These are phyloP conservation scores for Rhizophlyctis rosea DNA, from an alignment of 192 early-diverging fungal species.

Conservation along the genomic window DNA sequence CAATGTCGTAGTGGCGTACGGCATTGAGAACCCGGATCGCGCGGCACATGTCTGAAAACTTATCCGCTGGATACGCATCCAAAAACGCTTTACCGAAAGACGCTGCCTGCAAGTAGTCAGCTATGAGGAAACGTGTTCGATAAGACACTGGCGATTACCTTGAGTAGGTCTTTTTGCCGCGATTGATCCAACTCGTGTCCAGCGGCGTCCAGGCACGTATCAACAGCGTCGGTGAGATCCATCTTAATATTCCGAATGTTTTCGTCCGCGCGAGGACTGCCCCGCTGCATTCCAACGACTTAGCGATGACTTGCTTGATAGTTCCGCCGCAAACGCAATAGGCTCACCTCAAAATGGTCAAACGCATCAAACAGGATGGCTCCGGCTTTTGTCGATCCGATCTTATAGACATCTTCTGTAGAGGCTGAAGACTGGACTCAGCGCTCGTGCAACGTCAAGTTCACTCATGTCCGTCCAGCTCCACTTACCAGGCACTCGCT, in stretches of 20 bases:
- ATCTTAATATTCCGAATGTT: conserved; percentile 83
- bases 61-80: conserved; percentile 78
- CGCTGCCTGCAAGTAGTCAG: conserved; percentile 61
- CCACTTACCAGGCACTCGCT: conserved; percentile 76
- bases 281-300: conserved; percentile 23
- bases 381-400: conserved; percentile 90
- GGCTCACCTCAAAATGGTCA: conserved; percentile 51
- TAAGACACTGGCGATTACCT: conserved; percentile 32
- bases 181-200: conserved; percentile 77
- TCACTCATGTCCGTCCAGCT: not conserved
- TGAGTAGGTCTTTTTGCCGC: conserved; percentile 78
- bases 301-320: too few species aligned
- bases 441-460: conserved; percentile 8
- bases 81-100: conserved; percentile 93
- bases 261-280: conserved; percentile 90
- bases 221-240: conserved; percentile 82
- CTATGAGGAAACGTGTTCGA: not conserved
- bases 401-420: conserved; percentile 82
- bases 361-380: conserved; percentile 79
- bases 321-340: not conserved
- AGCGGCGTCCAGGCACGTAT: conserved; percentile 88
- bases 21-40: conserved; percentile 85
- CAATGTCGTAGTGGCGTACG: conserved; percentile 78
- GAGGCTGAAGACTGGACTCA: conserved; percentile 50
- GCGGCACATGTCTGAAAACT: conserved; percentile 85